Evolutionary conservation across 768 basidiomycete genomes (phyloP).

Genomic region (Auriscalpium microsporum): DNA sequence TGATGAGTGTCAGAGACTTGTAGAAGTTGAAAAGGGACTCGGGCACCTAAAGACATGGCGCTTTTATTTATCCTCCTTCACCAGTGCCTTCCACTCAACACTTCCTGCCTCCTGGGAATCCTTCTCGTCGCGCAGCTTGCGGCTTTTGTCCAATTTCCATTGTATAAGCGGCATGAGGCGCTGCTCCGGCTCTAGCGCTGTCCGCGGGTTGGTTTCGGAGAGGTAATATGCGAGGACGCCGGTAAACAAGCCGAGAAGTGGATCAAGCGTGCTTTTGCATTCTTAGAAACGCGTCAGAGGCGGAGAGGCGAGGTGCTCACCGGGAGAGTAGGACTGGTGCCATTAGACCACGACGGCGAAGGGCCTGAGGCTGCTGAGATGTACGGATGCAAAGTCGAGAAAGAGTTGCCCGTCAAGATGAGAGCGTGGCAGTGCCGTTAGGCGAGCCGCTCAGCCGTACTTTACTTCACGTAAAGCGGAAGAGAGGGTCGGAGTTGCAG

Average conservation of each 20-base stretch:
- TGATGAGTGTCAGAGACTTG: too few species aligned
- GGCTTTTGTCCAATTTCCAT: conserved; percentile 57
- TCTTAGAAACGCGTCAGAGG: conserved; percentile 1
- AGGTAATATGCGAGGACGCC: conserved; percentile 74
- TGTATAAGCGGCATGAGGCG: conserved; percentile 43
- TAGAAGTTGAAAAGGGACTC: too few species aligned
- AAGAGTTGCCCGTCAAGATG: too few species aligned
- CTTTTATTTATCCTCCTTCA: conserved; percentile 1
- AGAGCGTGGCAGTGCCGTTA: too few species aligned
- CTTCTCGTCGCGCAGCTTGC: conserved; percentile 14
- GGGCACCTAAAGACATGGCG: too few species aligned
- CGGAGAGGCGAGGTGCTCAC: not conserved
- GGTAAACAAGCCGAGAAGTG: conserved; percentile 68
- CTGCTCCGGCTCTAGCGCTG: conserved; percentile 47
- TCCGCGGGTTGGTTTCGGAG: conserved; percentile 73
- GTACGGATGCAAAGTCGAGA: too few species aligned
- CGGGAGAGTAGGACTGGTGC: conserved; percentile 33
- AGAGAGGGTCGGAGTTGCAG: too few species aligned
- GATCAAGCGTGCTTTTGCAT: conserved; percentile 50
- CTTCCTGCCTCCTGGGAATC: conserved; percentile 6
- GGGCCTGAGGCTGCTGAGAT: too few species aligned
- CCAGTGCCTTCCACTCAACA: conserved; percentile 18
- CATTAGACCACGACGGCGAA: conserved; percentile 22
- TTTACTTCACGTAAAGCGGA: not conserved
- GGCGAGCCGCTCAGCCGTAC: not conserved